Evolutionary conservation across 75 land plant genomes (phyloP), one percentile per base, ranked within the genome.

Genomic region (Chamaecyparis obtusa): DNA sequence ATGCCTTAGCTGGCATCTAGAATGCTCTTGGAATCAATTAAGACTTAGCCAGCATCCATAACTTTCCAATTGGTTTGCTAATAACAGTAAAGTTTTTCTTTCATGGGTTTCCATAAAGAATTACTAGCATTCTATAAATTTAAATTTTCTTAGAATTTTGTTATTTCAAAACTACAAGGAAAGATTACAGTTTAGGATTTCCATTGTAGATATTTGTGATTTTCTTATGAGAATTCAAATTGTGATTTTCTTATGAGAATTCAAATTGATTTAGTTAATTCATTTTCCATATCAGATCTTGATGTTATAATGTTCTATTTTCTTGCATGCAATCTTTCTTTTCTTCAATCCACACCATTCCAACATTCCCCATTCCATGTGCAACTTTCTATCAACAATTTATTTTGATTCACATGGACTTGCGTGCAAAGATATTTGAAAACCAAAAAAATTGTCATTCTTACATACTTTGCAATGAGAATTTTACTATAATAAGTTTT

Each of bases 321-420:
- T 21, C 67, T 64, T 64, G 7, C 69, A 64, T 64, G n/a, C 69
- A 64, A 64, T 64, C 69, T 27, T 64, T 64, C 8, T 64, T 64
- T 64, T 64, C 27, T 64, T 64, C 24, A n/a, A 1, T 6, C 69
- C 69, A 60, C 9, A 21, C 69, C 69, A 27, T 21, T 64, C 69
- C 69, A 64, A 24, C 13, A 51, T 64, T 21, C 69, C n/a, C 30
- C n/a, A 64, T 44, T 85, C 87, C 83, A 87, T 87, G 87, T 43
- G 82, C 35, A 24, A 83, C 37, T 27, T 86, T 86, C 80, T 77
- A 77, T 21, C 36, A 32, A 36, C 21, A 76, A 16, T 76, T 76
- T 76, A 5, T 76, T 76, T 37, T 16, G 36, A 76, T 5, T 76
- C 79, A 15, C 36, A 37, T 15, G 39, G 79, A 76, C 16, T 76